phyloP scores from a whole-genome alignment of 78 protist species.

The Dictyostelium citrinum region DNA sequence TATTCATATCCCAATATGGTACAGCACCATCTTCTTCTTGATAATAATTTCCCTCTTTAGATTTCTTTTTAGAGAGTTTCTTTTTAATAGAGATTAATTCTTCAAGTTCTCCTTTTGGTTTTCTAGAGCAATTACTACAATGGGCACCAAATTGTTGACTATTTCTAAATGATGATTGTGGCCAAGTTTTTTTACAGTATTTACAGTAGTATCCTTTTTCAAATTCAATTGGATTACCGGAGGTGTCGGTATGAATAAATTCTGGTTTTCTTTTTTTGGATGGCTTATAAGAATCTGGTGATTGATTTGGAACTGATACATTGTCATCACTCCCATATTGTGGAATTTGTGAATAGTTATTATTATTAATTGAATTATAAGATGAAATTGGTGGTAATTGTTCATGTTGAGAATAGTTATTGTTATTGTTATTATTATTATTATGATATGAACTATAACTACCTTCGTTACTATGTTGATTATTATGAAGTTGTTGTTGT shows the following conservation, averaged over 20 bases:
- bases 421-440: too few relatives aligned
- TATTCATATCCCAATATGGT: slow-evolving; percentile 30
- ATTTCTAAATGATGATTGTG: slow-evolving; percentile 65
- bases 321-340: neutral
- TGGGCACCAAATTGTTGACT: slow-evolving; percentile 85
- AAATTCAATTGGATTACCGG: slow-evolving; percentile 8
- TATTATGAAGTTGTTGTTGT: slow-evolving; percentile 44
- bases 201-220: slow-evolving; percentile 75
- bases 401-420: neutral
- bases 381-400: neutral
- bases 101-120: slow-evolving; percentile 48
- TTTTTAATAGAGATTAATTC: neutral
- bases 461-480: neutral
- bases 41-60: neutral
- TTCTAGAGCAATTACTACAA: slow-evolving; percentile 83
- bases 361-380: neutral
- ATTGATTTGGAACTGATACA: slow-evolving; percentile 8
- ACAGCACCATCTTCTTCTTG: slow-evolving; percentile 29
- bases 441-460: neutral
- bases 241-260: neutral
- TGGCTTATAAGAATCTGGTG: slow-evolving; percentile 16
- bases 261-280: slow-evolving; percentile 6
- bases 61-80: slow-evolving; percentile 18
- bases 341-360: neutral
- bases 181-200: slow-evolving; percentile 81